Evolutionary conservation across 164 flowering plant genomes (phyloP).

Genomic region (Berberis thunbergii): DNA sequence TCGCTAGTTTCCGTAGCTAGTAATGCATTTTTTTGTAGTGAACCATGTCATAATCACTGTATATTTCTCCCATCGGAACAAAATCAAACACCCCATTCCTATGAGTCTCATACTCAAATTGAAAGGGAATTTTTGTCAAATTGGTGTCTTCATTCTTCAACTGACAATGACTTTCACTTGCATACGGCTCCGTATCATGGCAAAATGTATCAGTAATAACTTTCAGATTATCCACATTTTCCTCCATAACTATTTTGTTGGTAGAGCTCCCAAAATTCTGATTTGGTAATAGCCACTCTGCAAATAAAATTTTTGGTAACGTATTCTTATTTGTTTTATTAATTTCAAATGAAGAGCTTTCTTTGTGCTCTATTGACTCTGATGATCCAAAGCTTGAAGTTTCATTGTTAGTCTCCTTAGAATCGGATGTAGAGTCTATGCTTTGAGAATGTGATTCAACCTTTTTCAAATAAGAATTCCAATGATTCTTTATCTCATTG

Average conservation of each 20-base stretch:
- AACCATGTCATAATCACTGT: slow-evolving; percentile 17
- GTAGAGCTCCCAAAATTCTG: slow-evolving; percentile 11
- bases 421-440: slow-evolving; percentile 8
- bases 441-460: slow-evolving; percentile 17
- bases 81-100: slow-evolving; percentile 20
- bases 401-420: slow-evolving; percentile 5
- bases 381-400: slow-evolving; percentile 13
- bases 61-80: slow-evolving; percentile 23
- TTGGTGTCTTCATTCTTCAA: background rate
- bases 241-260: slow-evolving; percentile 5
- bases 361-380: slow-evolving; percentile 17
- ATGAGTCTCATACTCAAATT: no score
- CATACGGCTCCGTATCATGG: no score
- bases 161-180: background rate
- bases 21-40: no score
- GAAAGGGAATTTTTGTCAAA: background rate
- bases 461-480: slow-evolving; percentile 80
- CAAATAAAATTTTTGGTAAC: slow-evolving; percentile 55
- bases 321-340: slow-evolving; percentile 2
- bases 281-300: slow-evolving; percentile 48
- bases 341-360: slow-evolving; percentile 6
- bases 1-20: no score
- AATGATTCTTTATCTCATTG: slow-evolving; percentile 83
- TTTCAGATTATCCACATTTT: background rate
- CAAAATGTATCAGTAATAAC: no score